These are phyloP conservation scores for Coemansia sp. DNA, from an alignment of 192 early-diverging fungal species.

Conservation along the genomic window DNA sequence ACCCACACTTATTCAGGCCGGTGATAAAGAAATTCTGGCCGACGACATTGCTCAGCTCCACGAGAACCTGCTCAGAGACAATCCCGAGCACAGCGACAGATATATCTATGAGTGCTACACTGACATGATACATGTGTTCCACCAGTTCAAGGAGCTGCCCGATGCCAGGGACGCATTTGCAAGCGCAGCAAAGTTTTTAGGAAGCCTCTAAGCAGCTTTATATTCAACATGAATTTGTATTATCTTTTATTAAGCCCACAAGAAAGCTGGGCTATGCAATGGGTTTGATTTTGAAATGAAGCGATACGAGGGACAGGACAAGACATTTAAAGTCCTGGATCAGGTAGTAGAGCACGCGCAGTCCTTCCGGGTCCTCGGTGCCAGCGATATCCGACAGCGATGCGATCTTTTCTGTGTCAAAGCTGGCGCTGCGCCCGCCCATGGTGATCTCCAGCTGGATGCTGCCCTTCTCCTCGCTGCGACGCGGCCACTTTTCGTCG, in stretches of 20 bases:
- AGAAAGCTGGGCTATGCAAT: slow-evolving; percentile 24
- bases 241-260: too few relatives aligned
- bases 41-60: slow-evolving; percentile 36
- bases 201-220: slow-evolving; percentile 2
- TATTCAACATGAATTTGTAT: not conserved
- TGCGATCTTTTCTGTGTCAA: slow-evolving; percentile 84
- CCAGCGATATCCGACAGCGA: slow-evolving; percentile 87
- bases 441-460: slow-evolving; percentile 94
- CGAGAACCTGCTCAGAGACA: slow-evolving; percentile 25
- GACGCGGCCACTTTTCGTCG: slow-evolving; percentile 85
- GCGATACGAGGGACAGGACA: slow-evolving; percentile 88
- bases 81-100: slow-evolving; percentile 5
- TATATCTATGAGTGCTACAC: slow-evolving; percentile 34
- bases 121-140: slow-evolving; percentile 46
- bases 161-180: slow-evolving; percentile 15
- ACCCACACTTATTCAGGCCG: slow-evolving; percentile 36
- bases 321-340: slow-evolving; percentile 98
- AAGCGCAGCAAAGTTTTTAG: slow-evolving; percentile 30
- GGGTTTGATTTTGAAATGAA: slow-evolving; percentile 84
- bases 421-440: slow-evolving; percentile 75
- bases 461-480: slow-evolving; percentile 75
- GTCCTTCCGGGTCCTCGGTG: slow-evolving; percentile 88
- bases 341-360: slow-evolving; percentile 92
- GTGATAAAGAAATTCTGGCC: slow-evolving; percentile 32
- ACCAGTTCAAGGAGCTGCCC: slow-evolving; percentile 28